A percentile compares a stretch with the other conserved stretches of the same genome.
These are phyloP conservation scores for Metschnikowia henanensis DNA, from an alignment of 805 yeast genomes.

Conservation along the genomic window DNA sequence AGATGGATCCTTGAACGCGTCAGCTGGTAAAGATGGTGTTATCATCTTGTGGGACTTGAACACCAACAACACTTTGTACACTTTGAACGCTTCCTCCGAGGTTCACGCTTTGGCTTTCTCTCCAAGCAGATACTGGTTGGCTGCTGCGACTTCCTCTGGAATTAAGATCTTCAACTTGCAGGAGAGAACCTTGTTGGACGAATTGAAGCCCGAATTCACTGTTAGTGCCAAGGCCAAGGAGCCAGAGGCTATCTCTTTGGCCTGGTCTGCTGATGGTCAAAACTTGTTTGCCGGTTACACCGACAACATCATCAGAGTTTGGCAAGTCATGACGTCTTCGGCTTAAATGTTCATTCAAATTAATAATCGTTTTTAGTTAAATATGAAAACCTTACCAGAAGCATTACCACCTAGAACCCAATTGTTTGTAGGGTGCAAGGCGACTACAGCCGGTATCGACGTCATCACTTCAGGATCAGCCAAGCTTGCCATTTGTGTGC, in stretches of 20 bases:
- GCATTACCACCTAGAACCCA: constrained; percentile 96
- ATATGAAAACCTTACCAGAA: constrained; percentile 82
- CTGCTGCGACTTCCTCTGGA: constrained; percentile 98
- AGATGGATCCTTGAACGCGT: constrained; percentile 99
- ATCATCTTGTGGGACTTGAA: constrained; percentile 98
- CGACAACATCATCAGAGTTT: constrained; percentile 98
- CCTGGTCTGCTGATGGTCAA: constrained; percentile 99
- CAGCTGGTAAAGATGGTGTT: constrained; percentile 99
- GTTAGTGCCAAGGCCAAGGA: constrained; percentile 86
- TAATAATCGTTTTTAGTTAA: constrained; percentile 24
- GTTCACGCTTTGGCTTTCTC: constrained; percentile 98
- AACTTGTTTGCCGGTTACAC: constrained; percentile 99
- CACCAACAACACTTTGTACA: constrained; percentile 83
- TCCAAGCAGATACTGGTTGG: constrained; percentile 99
- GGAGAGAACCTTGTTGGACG: constrained; percentile 91
- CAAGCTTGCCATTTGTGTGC: constrained; percentile 76
- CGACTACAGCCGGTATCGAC: constrained; percentile 90
- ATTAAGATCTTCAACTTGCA: constrained; percentile 98
- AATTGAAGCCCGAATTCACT: constrained; percentile 97
- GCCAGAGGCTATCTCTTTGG: constrained; percentile 96
- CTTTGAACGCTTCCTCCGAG: constrained; percentile 94
- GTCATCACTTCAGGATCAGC: constrained; percentile 57
- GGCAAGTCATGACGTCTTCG: constrained; percentile 97
- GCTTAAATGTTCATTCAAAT: constrained; percentile 29
- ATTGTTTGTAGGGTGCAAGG: constrained; percentile 81